A percentile compares a stretch with the other conserved stretches of the same genome.
Conservation (phyloP, 2,329 filamentous ascomycete genomes). For the Stagonosporopsis cucurbitacearum region DNA sequence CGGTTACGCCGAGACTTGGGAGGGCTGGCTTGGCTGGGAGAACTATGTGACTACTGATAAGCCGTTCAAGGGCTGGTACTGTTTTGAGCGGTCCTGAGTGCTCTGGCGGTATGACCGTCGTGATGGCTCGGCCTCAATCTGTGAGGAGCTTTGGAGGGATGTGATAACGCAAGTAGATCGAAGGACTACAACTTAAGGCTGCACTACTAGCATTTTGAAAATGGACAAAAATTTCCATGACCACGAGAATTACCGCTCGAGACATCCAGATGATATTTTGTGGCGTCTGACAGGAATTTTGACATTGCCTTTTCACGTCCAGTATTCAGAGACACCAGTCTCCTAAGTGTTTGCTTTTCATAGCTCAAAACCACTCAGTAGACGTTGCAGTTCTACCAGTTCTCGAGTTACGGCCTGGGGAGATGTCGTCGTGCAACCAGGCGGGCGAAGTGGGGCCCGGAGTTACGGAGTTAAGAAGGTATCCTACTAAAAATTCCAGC, state of each 20-base stretch:
- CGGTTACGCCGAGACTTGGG: constrained; percentile 4
- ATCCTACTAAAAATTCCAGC: neutral
- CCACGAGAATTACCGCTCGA: neutral
- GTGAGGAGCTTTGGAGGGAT: neutral
- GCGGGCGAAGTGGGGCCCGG: neutral
- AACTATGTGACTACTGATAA: constrained; percentile 8
- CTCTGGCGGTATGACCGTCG: neutral
- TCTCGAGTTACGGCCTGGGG: neutral
- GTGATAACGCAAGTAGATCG: too few species aligned
- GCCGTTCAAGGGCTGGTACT: constrained; percentile 17
- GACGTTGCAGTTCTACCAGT: neutral
- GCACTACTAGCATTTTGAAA: neutral
- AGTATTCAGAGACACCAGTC: too few species aligned
- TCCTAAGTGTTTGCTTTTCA: too few species aligned
- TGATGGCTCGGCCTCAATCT: neutral
- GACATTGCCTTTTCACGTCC: neutral
- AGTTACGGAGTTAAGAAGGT: neutral
- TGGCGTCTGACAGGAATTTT: neutral
- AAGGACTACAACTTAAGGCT: too few species aligned
- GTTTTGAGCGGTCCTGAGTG: constrained; percentile 4
- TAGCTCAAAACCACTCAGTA: too few species aligned
- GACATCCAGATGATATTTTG: neutral
- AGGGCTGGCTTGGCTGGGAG: constrained; percentile 9
- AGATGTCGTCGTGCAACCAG: neutral
- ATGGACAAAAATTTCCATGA: neutral